Percentiles rank a stretch among this genome's conserved stretches.
phyloP scores from a whole-genome alignment of 1,139 yeast species.

The Yamadazyma atlantica region DNA sequence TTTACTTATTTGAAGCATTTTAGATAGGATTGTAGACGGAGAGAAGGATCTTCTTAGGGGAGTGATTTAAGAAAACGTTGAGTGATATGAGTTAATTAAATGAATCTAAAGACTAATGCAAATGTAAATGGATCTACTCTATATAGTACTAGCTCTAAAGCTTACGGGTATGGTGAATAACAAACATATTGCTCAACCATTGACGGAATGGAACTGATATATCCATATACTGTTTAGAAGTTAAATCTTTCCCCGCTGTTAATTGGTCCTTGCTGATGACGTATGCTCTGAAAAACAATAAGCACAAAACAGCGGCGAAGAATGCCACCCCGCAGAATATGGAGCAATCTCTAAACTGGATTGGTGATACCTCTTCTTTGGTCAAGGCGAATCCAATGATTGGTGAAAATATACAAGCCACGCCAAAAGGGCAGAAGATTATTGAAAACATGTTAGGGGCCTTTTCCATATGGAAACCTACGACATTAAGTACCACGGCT shows the following conservation, averaged over 20 bases:
- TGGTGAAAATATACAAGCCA: slow-evolving; percentile 42
- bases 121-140: too few relatives aligned
- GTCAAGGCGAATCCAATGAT: slow-evolving; percentile 37
- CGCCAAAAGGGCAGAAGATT: slow-evolving; percentile 41
- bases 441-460: slow-evolving; percentile 41
- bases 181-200: not conserved
- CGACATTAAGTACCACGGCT: slow-evolving; percentile 21
- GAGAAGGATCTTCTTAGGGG: too few relatives aligned
- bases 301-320: slow-evolving; percentile 30
- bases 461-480: slow-evolving; percentile 34
- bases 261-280: slow-evolving; percentile 23
- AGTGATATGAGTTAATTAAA: too few relatives aligned
- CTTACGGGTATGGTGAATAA: too few relatives aligned
- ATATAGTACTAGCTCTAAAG: too few relatives aligned
- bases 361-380: slow-evolving; percentile 19
- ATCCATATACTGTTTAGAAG: not conserved
- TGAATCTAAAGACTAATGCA: too few relatives aligned
- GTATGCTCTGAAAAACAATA: slow-evolving; percentile 41
- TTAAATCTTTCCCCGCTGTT: not conserved
- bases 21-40: too few relatives aligned
- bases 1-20: too few relatives aligned
- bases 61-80: too few relatives aligned
- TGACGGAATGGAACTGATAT: not conserved
- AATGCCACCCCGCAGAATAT: slow-evolving; percentile 47
- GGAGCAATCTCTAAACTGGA: slow-evolving; percentile 42